Conservation (phyloP, 257 asterid species). For the Perilla frutescens region DNA sequence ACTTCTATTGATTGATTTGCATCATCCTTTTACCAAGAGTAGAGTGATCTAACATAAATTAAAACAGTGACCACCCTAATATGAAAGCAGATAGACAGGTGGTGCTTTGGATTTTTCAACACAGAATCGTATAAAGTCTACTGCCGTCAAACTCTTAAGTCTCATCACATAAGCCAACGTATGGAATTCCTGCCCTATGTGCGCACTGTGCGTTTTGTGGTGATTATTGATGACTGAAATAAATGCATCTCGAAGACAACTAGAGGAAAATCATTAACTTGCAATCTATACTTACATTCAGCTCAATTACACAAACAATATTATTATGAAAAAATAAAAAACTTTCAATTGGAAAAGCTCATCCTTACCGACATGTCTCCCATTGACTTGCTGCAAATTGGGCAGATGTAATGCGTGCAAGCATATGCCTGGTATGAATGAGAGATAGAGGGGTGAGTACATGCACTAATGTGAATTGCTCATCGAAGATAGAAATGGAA, state of each 20-base stretch:
- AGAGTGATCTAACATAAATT: slow-evolving; percentile 5
- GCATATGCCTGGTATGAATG: slow-evolving; percentile 77
- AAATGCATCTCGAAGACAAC: neutral
- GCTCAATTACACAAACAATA: neutral
- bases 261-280: neutral
- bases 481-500: neutral
- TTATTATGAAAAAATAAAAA: neutral
- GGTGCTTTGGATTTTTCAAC: neutral
- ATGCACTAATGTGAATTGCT: slow-evolving; percentile 1
- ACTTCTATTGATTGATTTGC: neutral
- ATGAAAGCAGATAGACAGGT: neutral
- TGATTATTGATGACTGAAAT: slow-evolving; percentile 7
- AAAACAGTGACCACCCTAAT: neutral
- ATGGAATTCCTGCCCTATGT: neutral
- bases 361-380: slow-evolving; percentile 98
- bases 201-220: slow-evolving; percentile 7
- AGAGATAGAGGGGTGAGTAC: slow-evolving; percentile 25
- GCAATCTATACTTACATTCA: neutral
- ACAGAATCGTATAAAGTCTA: neutral
- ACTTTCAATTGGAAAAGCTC: slow-evolving; percentile 13
- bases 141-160: neutral
- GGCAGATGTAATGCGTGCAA: slow-evolving; percentile 89
- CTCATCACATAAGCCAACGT: neutral
- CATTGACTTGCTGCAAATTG: slow-evolving; percentile 98
- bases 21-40: neutral